phyloP scores from a whole-genome alignment of 257 asterid species.

The Jasminum sambac region DNA sequence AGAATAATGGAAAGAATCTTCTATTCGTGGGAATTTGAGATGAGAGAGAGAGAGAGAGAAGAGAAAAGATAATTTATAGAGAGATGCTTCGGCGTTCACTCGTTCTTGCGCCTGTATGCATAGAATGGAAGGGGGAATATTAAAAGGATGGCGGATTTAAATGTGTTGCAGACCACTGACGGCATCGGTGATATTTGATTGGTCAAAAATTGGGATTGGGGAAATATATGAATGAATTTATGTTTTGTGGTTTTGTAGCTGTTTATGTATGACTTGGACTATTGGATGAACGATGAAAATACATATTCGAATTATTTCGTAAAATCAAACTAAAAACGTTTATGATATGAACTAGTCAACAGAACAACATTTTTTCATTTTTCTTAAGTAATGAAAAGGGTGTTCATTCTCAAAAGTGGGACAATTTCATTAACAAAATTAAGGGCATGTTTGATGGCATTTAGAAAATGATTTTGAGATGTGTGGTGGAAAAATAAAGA shows the following conservation, averaged over 20 bases:
- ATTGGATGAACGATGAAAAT: not conserved
- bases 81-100: not conserved
- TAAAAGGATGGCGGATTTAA: not conserved
- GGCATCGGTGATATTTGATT: not conserved
- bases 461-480: too few species aligned
- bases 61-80: not conserved
- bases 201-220: not conserved
- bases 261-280: constrained; percentile 3
- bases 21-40: not conserved
- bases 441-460: too few species aligned
- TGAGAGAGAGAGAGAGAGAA: not conserved
- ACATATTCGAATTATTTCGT: not conserved
- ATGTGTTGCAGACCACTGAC: not conserved
- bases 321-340: too few species aligned
- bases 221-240: not conserved
- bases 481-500: too few species aligned
- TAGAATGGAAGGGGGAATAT: not conserved
- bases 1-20: not conserved
- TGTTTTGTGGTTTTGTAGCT: not conserved
- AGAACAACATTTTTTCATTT: not conserved
- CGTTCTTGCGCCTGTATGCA: not conserved
- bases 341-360: not conserved
- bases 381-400: not conserved
- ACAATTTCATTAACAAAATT: not conserved
- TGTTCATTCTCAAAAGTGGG: not conserved